A percentile compares a stretch with the other conserved stretches of the same genome.
Conservation (phyloP, 805 yeast genomes). For the Yamadazyma scolyti region DNA sequence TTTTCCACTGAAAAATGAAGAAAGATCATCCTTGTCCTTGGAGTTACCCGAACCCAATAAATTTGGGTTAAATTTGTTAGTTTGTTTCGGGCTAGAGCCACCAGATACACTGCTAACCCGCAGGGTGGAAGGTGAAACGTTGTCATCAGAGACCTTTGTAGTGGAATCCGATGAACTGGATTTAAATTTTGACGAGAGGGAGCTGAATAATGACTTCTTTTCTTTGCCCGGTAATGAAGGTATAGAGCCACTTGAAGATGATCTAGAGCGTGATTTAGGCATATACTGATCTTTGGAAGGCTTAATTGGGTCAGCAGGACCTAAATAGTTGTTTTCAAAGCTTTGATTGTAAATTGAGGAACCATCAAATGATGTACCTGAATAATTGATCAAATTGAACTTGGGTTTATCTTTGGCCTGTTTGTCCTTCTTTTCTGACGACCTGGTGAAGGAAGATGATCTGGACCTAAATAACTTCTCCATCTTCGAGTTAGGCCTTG, state of each 20-base stretch:
- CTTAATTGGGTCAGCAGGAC: background rate
- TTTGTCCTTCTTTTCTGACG: slow-evolving; percentile 3
- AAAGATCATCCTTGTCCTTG: slow-evolving; percentile 4
- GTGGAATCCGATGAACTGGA: slow-evolving; percentile 12
- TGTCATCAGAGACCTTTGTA: too few species aligned
- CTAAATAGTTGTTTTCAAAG: slow-evolving; percentile 9
- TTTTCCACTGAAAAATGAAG: slow-evolving; percentile 7
- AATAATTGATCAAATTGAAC: slow-evolving; percentile 11
- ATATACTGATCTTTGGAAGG: slow-evolving; percentile 7
- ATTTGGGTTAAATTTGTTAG: slow-evolving; percentile 4
- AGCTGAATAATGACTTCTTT: slow-evolving; percentile 31
- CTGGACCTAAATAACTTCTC: slow-evolving; percentile 11
- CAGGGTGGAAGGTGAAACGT: too few species aligned
- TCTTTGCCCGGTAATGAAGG: slow-evolving; percentile 16
- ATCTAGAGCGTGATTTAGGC: slow-evolving; percentile 9
- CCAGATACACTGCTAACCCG: background rate
- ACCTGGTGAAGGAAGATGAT: slow-evolving; percentile 7
- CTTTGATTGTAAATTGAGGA: slow-evolving; percentile 6
- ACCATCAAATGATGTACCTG: slow-evolving; percentile 12
- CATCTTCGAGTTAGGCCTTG: slow-evolving; percentile 5
- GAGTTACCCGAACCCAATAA: slow-evolving; percentile 1
- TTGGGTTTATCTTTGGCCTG: slow-evolving; percentile 7
- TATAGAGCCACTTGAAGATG: slow-evolving; percentile 9
- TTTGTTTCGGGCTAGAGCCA: background rate
- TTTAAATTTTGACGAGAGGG: slow-evolving; percentile 39